Conservation (phyloP, 2,329 filamentous ascomycete species). For the Penicillium griseofulvum region DNA sequence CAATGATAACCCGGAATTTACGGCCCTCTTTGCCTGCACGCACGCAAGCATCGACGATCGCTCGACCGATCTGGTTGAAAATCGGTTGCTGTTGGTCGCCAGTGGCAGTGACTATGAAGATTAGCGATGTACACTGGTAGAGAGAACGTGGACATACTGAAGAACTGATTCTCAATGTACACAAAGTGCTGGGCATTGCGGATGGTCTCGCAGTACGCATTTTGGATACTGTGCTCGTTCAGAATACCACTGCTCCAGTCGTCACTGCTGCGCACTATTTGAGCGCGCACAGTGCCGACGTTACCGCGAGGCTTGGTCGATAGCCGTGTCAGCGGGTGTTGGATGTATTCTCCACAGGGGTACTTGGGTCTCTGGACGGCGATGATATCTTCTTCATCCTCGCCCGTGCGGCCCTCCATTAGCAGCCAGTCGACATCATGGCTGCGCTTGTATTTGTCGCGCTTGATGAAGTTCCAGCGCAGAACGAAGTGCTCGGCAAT, state of each 20-base stretch:
- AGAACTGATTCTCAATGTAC: constrained; percentile 99
- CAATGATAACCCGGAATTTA: constrained; percentile 85
- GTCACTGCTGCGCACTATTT: constrained; percentile 82
- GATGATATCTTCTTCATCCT: constrained; percentile 74
- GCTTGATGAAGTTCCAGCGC: constrained; percentile 94
- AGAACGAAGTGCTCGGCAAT: constrained; percentile 94
- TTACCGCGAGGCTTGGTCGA: constrained; percentile 61
- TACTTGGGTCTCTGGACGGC: constrained; percentile 86
- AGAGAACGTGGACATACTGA: constrained; percentile 56
- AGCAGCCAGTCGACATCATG: constrained; percentile 79
- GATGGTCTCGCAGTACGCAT: constrained; percentile 83
- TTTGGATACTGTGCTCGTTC: constrained; percentile 77
- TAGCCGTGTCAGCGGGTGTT: constrained; percentile 72
- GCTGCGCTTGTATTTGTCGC: constrained; percentile 96
- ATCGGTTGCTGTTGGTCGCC: constrained; percentile 83
- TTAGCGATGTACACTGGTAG: constrained; percentile 21
- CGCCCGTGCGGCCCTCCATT: constrained; percentile 70
- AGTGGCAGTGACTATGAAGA: constrained; percentile 68
- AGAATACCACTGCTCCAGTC: constrained; percentile 95
- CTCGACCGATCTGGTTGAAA: constrained; percentile 79
- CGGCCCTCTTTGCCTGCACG: constrained; percentile 75
- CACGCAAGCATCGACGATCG: constrained; percentile 88
- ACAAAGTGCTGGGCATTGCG: constrained; percentile 85
- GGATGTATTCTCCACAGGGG: constrained; percentile 81
- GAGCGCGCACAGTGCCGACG: constrained; percentile 74